Conservation (phyloP, 2,329 filamentous ascomycete genomes). For the Penicillium polonicum region DNA sequence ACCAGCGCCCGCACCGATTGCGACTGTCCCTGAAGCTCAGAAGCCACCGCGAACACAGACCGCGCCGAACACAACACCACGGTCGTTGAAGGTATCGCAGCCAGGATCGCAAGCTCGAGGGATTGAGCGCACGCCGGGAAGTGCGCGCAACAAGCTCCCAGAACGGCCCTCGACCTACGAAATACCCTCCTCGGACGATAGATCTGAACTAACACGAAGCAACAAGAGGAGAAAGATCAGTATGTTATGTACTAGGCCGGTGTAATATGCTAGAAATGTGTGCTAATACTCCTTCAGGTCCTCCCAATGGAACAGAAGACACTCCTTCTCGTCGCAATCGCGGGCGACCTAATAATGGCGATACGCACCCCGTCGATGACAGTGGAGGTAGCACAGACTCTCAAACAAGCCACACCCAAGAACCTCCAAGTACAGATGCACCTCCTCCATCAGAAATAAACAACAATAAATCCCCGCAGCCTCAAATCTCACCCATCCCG, state of each 20-base stretch:
- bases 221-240: slow-evolving; percentile 37
- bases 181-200: slow-evolving; percentile 35
- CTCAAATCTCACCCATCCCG: not conserved
- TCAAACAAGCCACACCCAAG: not conserved
- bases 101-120: slow-evolving; percentile 13
- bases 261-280: not conserved
- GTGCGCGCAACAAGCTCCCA: slow-evolving; percentile 33
- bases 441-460: not conserved
- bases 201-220: slow-evolving; percentile 26
- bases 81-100: slow-evolving; percentile 17
- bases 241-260: slow-evolving; percentile 19
- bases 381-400: not conserved
- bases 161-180: slow-evolving; percentile 38
- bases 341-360: not conserved
- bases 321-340: slow-evolving; percentile 8
- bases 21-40: slow-evolving; percentile 18
- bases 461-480: not conserved
- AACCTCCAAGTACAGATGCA: slow-evolving; percentile 1
- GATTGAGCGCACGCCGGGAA: slow-evolving; percentile 29
- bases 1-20: slow-evolving; percentile 27
- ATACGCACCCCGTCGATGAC: slow-evolving; percentile 7
- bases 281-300: slow-evolving; percentile 19
- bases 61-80: slow-evolving; percentile 14
- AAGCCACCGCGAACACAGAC: slow-evolving; percentile 21
- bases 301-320: slow-evolving; percentile 4